A percentile compares a stretch with the other conserved stretches of the same genome.
These are phyloP conservation scores for Candida nanaspora DNA, from an alignment of 805 yeast species.

Conservation along the genomic window DNA sequence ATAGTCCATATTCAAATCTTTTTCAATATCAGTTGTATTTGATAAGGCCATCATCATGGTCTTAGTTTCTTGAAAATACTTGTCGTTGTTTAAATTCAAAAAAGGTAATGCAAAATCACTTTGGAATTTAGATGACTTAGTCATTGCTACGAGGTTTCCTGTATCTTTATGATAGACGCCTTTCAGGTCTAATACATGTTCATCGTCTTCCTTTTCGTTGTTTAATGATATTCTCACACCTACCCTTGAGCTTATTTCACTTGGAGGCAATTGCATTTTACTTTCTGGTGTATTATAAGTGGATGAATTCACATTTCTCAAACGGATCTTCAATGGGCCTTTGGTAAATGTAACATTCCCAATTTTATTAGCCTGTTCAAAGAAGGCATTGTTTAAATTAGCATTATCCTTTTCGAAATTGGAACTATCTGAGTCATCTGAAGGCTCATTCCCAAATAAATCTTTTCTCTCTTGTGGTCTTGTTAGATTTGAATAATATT, in stretches of 20 bases:
- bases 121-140: conserved; percentile 58
- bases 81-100: conserved; percentile 32
- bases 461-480: conserved; percentile 4
- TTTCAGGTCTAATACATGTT: conserved; percentile 41
- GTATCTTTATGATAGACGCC: conserved; percentile 63
- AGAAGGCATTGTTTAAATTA: background rate
- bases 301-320: conserved; percentile 3
- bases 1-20: conserved; percentile 29
- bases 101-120: conserved; percentile 60
- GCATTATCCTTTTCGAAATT: background rate
- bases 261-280: background rate
- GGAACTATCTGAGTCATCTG: background rate
- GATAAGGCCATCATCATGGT: conserved; percentile 35
- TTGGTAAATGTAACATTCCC: background rate
- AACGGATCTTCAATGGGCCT: conserved; percentile 3
- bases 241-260: conserved; percentile 1
- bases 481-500: conserved; percentile 16
- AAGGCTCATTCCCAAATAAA: conserved; percentile 8
- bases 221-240: conserved; percentile 10
- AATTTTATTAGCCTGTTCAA: background rate
- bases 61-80: conserved; percentile 38
- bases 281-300: background rate
- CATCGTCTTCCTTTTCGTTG: conserved; percentile 42
- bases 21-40: conserved; percentile 33
- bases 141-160: conserved; percentile 53